These are phyloP conservation scores for Verbena officinalis DNA, from an alignment of 257 asterid species.

Conservation along the genomic window DNA sequence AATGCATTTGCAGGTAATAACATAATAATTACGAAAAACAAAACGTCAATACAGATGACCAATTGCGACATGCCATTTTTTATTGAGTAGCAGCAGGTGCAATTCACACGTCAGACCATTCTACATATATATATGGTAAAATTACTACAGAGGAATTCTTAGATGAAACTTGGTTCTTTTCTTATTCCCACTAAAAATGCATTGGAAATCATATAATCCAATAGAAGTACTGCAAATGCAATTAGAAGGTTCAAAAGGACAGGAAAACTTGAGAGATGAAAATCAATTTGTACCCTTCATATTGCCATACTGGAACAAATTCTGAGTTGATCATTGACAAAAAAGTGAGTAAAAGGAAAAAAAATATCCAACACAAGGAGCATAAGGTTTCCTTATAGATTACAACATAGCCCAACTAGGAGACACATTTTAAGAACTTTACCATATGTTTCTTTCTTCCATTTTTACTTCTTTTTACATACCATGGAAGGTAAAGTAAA, in stretches of 20 bases:
- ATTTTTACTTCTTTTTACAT: conserved; percentile 9
- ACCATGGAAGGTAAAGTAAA: conserved; percentile 1
- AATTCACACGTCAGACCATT: neutral
- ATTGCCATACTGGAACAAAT: conserved; percentile 9
- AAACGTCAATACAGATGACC: neutral
- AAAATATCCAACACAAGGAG: conserved; percentile 3
- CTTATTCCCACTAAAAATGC: conserved; percentile 5
- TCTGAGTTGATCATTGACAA: neutral
- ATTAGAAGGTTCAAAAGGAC: neutral
- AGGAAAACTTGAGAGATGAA: neutral
- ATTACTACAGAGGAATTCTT: neutral
- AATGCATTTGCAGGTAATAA: neutral
- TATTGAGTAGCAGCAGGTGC: conserved; percentile 2
- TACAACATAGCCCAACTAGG: conserved; percentile 8
- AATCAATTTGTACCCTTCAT: conserved; percentile 7
- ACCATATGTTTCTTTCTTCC: neutral
- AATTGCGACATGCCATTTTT: neutral
- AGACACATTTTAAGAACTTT: neutral
- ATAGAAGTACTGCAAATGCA: conserved; percentile 7
- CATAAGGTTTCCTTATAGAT: conserved; percentile 8
- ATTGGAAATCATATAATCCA: conserved; percentile 6
- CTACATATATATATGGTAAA: too few species aligned
- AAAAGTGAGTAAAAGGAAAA: neutral
- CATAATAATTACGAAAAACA: neutral
- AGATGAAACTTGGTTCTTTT: conserved; percentile 6